These are phyloP conservation scores for Mortierella antarctica DNA, from an alignment of 192 early-diverging fungal genomes.

Conservation along the genomic window DNA sequence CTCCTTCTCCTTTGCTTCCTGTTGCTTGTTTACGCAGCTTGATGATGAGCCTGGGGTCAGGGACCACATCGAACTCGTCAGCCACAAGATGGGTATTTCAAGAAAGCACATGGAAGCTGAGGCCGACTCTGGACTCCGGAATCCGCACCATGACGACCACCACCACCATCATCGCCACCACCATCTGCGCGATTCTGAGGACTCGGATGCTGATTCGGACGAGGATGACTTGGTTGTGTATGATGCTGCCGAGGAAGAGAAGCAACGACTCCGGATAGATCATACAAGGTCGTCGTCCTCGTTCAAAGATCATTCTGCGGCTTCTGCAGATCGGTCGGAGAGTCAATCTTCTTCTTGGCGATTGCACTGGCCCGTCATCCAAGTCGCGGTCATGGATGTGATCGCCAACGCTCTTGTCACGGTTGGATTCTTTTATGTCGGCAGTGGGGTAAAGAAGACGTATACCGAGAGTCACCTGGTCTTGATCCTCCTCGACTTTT, in stretches of 20 bases:
- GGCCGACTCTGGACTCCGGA: not conserved
- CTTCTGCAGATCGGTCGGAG: not conserved
- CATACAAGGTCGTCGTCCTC: not conserved
- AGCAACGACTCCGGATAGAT: not conserved
- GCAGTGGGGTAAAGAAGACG: constrained; percentile 68
- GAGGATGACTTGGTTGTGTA: constrained; percentile 31
- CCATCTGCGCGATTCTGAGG: not conserved
- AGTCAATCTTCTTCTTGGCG: not conserved
- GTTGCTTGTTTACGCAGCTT: not conserved
- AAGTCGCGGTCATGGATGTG: constrained; percentile 60
- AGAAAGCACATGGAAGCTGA: not conserved
- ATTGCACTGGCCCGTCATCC: constrained; percentile 41
- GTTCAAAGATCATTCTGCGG: constrained; percentile 9
- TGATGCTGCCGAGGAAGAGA: constrained; percentile 24
- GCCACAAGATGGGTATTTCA: not conserved
- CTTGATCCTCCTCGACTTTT: not conserved
- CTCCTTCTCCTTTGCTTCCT: not conserved
- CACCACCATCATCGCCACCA: not conserved
- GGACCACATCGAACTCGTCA: constrained; percentile 10
- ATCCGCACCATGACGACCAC: not conserved
- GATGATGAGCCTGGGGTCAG: constrained; percentile 8
- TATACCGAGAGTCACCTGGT: not conserved
- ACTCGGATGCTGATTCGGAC: constrained; percentile 22
- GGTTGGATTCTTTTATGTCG: constrained; percentile 66
- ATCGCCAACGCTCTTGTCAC: constrained; percentile 66